Percentiles rank a stretch among this genome's conserved stretches.
phyloP scores from a whole-genome alignment of 2,329 filamentous ascomycete species.

The Paecilomyces formosus region DNA sequence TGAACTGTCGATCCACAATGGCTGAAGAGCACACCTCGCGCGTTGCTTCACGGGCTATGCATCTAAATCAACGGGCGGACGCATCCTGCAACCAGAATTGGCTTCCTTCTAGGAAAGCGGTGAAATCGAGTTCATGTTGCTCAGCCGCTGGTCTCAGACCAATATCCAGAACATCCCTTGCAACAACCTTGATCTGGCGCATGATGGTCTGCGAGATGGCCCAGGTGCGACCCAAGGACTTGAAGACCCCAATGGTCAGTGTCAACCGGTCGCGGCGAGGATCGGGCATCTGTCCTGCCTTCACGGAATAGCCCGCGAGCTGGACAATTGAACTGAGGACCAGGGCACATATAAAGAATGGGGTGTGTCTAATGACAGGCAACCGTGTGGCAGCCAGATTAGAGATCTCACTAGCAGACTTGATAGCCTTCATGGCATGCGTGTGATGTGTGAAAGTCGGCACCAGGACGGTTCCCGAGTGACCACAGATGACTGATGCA shows the following conservation, averaged over 20 bases:
- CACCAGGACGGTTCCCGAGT: conserved; percentile 28
- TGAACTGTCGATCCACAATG: background rate
- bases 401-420: conserved; percentile 70
- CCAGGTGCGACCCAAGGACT: conserved; percentile 63
- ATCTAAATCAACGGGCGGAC: background rate
- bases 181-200: conserved; percentile 67
- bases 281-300: conserved; percentile 51
- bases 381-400: conserved; percentile 56
- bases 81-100: conserved; percentile 26
- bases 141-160: conserved; percentile 30
- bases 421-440: conserved; percentile 74
- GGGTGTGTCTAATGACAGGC: conserved; percentile 64
- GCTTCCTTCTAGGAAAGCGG: conserved; percentile 23
- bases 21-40: background rate
- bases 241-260: conserved; percentile 69
- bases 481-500: conserved; percentile 42
- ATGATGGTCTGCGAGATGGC: conserved; percentile 62
- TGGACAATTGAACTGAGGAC: conserved; percentile 75
- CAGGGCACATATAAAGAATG: conserved; percentile 76
- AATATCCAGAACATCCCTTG: conserved; percentile 59
- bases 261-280: conserved; percentile 61
- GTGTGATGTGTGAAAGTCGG: conserved; percentile 33
- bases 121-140: conserved; percentile 22
- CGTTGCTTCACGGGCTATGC: background rate
- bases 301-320: conserved; percentile 65